phyloP scores from a whole-genome alignment of 306 rosid species.

The Acacia crassicarpa region DNA sequence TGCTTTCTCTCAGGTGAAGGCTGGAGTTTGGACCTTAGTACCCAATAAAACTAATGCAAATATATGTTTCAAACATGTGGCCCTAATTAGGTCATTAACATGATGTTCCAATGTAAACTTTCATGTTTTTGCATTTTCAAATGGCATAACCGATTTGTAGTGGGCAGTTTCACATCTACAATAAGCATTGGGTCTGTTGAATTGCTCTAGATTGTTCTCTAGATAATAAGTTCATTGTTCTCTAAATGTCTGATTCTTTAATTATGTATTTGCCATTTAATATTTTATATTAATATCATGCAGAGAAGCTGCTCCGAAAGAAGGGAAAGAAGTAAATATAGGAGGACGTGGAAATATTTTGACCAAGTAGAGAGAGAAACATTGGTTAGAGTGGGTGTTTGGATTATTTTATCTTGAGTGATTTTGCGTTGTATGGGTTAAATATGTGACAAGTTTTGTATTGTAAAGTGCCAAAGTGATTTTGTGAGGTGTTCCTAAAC shows the following conservation, averaged over 20 bases:
- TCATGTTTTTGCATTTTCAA: neutral
- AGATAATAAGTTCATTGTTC: neutral
- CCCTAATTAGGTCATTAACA: too few species aligned
- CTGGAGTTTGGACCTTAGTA: neutral
- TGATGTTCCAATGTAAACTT: neutral
- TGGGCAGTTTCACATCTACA: neutral
- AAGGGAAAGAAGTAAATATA: slow-evolving; percentile 42
- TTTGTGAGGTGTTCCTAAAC: too few species aligned
- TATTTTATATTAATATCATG: neutral
- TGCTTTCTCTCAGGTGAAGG: neutral
- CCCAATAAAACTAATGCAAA: too few species aligned
- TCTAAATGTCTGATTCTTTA: neutral
- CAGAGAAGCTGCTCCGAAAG: slow-evolving; percentile 64
- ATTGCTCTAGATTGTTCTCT: neutral
- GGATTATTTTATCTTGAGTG: too few species aligned
- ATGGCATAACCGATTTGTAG: neutral
- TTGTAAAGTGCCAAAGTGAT: too few species aligned
- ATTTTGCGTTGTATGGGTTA: too few species aligned
- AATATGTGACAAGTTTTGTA: too few species aligned
- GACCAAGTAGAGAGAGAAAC: neutral
- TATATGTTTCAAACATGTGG: too few species aligned
- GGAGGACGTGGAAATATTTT: neutral
- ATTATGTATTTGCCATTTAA: neutral
- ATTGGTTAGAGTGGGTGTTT: neutral
- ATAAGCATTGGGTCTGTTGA: too few species aligned